Evolutionary conservation across 2,329 filamentous ascomycete species (phyloP).

Genomic region (Dactylellina cionopaga): DNA sequence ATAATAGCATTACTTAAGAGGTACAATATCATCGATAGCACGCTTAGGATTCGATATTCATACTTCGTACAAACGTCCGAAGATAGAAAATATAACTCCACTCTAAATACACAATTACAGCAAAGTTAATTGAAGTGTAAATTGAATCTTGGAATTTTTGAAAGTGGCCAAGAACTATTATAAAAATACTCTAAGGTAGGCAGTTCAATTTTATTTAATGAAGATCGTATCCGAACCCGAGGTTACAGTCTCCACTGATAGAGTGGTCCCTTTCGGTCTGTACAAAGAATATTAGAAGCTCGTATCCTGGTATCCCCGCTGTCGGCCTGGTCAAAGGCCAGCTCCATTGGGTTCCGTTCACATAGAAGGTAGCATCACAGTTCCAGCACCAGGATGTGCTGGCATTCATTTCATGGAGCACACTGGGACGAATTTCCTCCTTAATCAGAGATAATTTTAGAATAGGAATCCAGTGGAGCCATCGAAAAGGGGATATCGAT

Average conservation of each 20-base stretch:
- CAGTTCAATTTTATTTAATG: background rate
- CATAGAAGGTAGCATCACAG: slow-evolving; percentile 12
- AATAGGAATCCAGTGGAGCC: slow-evolving; percentile 13
- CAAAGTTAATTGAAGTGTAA: too few species aligned
- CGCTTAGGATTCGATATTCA: too few species aligned
- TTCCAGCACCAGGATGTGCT: slow-evolving; percentile 14
- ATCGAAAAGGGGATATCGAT: slow-evolving; percentile 20
- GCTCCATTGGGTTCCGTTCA: slow-evolving; percentile 20
- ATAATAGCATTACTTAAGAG: too few species aligned
- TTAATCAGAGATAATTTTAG: slow-evolving; percentile 46
- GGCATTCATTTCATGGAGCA: background rate
- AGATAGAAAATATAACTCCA: too few species aligned
- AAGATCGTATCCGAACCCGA: slow-evolving; percentile 6
- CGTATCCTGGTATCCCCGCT: slow-evolving; percentile 13
- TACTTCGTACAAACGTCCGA: too few species aligned
- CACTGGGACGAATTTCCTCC: slow-evolving; percentile 50
- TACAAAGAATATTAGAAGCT: too few species aligned
- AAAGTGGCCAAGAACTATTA: too few species aligned
- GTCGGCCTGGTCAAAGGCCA: background rate
- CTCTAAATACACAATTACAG: too few species aligned
- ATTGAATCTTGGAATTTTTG: too few species aligned
- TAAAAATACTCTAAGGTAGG: too few species aligned
- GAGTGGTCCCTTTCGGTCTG: background rate
- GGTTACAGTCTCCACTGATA: background rate
- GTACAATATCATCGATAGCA: too few species aligned